Conservation (phyloP, 805 yeast species). For the Wickerhamiella slavikovae region DNA sequence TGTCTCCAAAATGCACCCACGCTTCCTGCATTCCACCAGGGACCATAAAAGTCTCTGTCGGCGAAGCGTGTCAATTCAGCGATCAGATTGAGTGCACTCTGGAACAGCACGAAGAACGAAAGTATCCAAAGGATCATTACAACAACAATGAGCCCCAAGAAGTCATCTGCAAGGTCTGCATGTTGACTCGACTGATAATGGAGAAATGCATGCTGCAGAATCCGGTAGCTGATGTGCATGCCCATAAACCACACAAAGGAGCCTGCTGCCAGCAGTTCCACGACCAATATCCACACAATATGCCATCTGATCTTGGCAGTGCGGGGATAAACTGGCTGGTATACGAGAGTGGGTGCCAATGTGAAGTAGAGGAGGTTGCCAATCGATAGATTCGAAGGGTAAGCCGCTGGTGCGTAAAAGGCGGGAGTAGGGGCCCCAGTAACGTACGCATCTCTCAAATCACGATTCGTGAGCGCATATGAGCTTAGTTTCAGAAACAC, state of each 20-base stretch:
- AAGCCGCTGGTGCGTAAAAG: conserved; percentile 17
- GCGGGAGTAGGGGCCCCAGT: conserved; percentile 14
- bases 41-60: conserved; percentile 26
- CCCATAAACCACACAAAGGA: conserved; percentile 20
- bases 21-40: conserved; percentile 32
- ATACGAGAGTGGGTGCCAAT: conserved; percentile 28
- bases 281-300: conserved; percentile 17
- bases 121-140: conserved; percentile 25
- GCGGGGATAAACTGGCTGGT: conserved; percentile 28
- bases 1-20: conserved; percentile 27
- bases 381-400: conserved; percentile 23
- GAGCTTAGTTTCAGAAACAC: conserved; percentile 23
- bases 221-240: conserved; percentile 24
- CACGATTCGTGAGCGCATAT: conserved; percentile 25
- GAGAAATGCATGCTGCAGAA: conserved; percentile 18
- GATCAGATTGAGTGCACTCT: conserved; percentile 21
- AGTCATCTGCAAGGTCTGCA: conserved; percentile 17
- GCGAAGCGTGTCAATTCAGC: conserved; percentile 26
- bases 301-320: conserved; percentile 15
- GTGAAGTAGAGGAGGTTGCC: conserved; percentile 21
- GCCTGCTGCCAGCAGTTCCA: conserved; percentile 19
- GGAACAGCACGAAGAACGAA: conserved; percentile 24
- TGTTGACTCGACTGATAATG: conserved; percentile 13
- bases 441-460: conserved; percentile 20
- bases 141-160: conserved; percentile 21